Evolutionary conservation across 2,329 filamentous ascomycete genomes (phyloP), one percentile per base, ranked within the genome.

Genomic region (Chaetoscypha palmicola): DNA sequence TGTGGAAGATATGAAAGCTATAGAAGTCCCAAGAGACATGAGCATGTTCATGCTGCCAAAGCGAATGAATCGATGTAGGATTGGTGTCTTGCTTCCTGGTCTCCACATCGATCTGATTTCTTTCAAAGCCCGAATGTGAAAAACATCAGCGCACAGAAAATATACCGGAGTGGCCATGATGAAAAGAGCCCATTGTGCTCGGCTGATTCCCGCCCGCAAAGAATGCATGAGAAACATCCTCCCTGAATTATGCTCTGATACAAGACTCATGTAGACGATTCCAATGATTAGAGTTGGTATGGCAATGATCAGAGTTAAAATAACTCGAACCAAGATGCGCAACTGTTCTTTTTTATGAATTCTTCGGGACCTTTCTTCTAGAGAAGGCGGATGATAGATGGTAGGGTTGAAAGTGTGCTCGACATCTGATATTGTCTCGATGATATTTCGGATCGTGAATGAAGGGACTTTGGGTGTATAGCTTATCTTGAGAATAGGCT

Each of bases 1-100:
- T 19, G 94, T 68, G 0, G 88, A 94, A 0, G 87, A 82, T 49
- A 94, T 69, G 62, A 94, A 95, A 1, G 90, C 90, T 48, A 96
- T 87, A 2, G 79, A 83, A 0, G 90, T 94, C 4, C 89, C 90
- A 2, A 94, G 73, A 5, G 85, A 92, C 65, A 96, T 90, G 47
- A 96, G 74, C 68, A 94, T 83, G 60, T 94, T 94, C 90, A 96
- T 96, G 68, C 89, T 95, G 7, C 90, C 90, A 58, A 96, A 96
- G n/a, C 85, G 81, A 62, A 89, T 88, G 58, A 96, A 90, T 11
- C 90, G 74, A 54, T 83, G 76, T 12, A 86, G 56, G 3, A 94
- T 62, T 0, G 87, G 85, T 1, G 82, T 82, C 28, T 74, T 77
- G 60, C 87, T 94, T 21, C 79, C 77, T 2, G 69, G 79, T 17